Evolutionary conservation across 352 stramenopile genomes (phyloP).

Genomic region (Phytophthora crassamura): DNA sequence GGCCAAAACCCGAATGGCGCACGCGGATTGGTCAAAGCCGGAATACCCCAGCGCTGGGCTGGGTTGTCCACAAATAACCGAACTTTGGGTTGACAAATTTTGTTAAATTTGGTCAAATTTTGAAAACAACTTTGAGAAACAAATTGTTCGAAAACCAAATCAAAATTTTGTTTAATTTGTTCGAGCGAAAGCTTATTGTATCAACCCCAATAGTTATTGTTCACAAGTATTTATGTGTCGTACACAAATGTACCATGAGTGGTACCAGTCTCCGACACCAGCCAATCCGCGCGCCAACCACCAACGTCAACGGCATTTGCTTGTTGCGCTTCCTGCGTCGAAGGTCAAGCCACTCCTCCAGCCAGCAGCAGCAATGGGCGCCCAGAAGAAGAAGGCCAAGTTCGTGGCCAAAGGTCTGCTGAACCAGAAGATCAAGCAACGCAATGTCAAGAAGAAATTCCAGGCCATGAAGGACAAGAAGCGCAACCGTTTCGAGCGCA

Average conservation of each 20-base stretch:
- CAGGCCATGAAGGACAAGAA: constrained; percentile 84
- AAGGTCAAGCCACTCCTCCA: neutral
- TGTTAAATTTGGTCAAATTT: no score
- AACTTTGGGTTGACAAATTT: no score
- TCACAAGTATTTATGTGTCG: neutral
- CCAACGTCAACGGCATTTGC: constrained; percentile 40
- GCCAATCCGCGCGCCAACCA: constrained; percentile 30
- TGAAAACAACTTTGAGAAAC: no score
- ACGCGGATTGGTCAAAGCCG: no score
- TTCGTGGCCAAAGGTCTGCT: constrained; percentile 88
- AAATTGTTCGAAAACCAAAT: no score
- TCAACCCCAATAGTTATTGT: no score
- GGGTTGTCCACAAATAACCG: no score
- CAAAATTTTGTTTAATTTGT: no score
- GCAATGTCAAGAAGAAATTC: constrained; percentile 86
- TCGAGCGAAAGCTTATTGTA: no score
- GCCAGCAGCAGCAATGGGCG: constrained; percentile 47
- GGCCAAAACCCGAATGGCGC: no score
- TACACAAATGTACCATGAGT: constrained; percentile 7
- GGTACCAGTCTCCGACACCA: constrained; percentile 19
- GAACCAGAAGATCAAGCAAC: constrained; percentile 83
- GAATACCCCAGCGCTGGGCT: no score
- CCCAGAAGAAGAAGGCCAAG: constrained; percentile 89
- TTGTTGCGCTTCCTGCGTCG: constrained; percentile 14
- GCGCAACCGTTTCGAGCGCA: constrained; percentile 67